Conservation (phyloP, 1,139 yeast species). For the Pichia sp. region DNA sequence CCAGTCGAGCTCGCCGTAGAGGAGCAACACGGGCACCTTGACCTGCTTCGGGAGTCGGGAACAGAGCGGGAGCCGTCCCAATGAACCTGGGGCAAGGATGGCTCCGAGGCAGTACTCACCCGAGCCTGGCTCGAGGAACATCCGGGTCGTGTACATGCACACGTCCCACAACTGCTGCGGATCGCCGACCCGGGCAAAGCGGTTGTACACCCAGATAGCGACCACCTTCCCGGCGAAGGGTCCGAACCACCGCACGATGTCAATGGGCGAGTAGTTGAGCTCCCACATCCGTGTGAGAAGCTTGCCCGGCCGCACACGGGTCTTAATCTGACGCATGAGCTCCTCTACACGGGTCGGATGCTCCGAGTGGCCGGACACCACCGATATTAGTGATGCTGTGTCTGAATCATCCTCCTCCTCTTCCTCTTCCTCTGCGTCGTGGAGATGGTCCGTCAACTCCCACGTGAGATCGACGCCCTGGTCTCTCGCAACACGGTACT, state of each 20-base stretch:
- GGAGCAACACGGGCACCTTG: conserved; percentile 42
- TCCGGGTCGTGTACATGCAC: conserved; percentile 38
- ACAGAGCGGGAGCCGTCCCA: conserved; percentile 71
- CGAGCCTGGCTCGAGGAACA: conserved; percentile 40
- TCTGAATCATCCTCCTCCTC: conserved; percentile 10
- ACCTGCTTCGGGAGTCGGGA: conserved; percentile 48
- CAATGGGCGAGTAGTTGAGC: conserved; percentile 43
- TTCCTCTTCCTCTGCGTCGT: conserved; percentile 16
- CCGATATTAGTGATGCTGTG: conserved; percentile 18
- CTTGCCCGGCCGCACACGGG: conserved; percentile 38
- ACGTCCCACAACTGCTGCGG: conserved; percentile 41
- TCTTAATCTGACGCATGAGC: conserved; percentile 17
- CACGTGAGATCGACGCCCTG: conserved; percentile 27
- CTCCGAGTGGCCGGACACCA: conserved; percentile 10
- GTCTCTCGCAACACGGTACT: conserved; percentile 18
- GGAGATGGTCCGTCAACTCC: conserved; percentile 25
- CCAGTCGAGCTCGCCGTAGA: conserved; percentile 84
- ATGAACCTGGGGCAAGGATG: conserved; percentile 51
- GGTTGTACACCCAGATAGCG: conserved; percentile 42
- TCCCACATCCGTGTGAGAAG: conserved; percentile 40
- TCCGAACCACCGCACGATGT: conserved; percentile 42
- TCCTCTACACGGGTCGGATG: conserved; percentile 15
- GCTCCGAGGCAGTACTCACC: conserved; percentile 37
- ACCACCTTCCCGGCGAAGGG: conserved; percentile 47
- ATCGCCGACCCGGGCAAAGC: conserved; percentile 43